These are phyloP conservation scores for Ramularia collo-cygni DNA, from an alignment of 2,329 filamentous ascomycete species.

Conservation along the genomic window DNA sequence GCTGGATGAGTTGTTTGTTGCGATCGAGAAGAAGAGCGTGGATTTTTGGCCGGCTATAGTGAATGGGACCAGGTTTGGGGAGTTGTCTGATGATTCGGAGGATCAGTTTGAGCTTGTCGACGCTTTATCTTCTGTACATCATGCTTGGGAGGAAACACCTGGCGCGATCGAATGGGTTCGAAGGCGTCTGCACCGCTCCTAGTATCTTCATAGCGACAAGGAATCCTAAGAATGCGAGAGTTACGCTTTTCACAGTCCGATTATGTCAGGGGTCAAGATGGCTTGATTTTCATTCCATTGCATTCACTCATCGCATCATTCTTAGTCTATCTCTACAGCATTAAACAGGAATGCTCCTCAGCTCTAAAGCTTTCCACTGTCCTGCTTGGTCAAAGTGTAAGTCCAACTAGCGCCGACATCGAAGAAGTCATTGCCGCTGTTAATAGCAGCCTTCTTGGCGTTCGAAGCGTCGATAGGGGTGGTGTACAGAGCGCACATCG, in stretches of 20 bases:
- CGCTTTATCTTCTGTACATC: neutral
- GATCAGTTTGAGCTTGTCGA: neutral
- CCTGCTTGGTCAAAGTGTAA: slow-evolving; percentile 4
- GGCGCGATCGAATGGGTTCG: neutral
- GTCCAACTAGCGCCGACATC: slow-evolving; percentile 8
- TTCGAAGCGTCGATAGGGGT: slow-evolving; percentile 10
- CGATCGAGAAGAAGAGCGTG: neutral
- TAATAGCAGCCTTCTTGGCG: slow-evolving; percentile 10
- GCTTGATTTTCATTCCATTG: too few species aligned
- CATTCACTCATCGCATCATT: too few species aligned
- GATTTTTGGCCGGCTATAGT: neutral
- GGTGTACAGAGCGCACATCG: slow-evolving; percentile 22
- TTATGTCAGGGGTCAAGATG: too few species aligned
- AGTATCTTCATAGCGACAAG: too few species aligned
- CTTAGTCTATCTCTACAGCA: too few species aligned
- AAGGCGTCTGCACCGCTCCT: too few species aligned
- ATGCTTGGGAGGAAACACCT: neutral
- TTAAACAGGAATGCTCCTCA: too few species aligned
- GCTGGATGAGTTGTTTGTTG: neutral
- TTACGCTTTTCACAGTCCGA: too few species aligned
- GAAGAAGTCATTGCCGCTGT: slow-evolving; percentile 8
- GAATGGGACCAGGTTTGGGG: neutral
- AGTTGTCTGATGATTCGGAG: neutral
- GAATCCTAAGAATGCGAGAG: too few species aligned
- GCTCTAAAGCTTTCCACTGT: slow-evolving; percentile 2